These are phyloP conservation scores for Saccharomyces paradoxus DNA, from an alignment of 805 yeast species.

Conservation along the genomic window DNA sequence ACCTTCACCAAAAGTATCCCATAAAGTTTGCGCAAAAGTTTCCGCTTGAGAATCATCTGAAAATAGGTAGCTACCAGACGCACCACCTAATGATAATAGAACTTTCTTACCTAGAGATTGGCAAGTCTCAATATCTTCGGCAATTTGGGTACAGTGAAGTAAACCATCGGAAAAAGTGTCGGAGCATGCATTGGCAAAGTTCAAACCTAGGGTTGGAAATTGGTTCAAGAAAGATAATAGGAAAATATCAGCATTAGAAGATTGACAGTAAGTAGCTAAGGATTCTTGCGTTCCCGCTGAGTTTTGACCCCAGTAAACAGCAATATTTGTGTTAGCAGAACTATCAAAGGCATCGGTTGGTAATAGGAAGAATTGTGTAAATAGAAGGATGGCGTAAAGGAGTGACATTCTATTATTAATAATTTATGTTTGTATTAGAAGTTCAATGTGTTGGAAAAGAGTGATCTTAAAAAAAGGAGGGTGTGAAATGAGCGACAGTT, in stretches of 20 bases:
- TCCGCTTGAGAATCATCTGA: conserved; percentile 72
- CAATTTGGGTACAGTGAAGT: conserved; percentile 47
- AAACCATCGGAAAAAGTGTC: conserved; percentile 33
- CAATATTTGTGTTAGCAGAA: conserved; percentile 49
- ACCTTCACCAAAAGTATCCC: conserved; percentile 60
- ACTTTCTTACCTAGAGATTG: conserved; percentile 74
- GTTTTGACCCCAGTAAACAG: conserved; percentile 85
- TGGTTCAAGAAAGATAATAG: conserved; percentile 60
- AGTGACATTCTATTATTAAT: neutral
- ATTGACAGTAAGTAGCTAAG: conserved; percentile 51
- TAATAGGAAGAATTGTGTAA: neutral
- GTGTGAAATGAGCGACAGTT: neutral
- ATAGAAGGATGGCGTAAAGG: neutral
- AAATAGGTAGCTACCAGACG: conserved; percentile 76
- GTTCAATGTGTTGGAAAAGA: neutral
- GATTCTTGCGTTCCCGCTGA: conserved; percentile 52
- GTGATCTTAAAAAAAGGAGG: neutral
- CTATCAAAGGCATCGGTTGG: conserved; percentile 28
- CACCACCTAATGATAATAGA: conserved; percentile 68
- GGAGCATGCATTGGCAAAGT: conserved; percentile 51
- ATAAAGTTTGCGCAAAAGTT: conserved; percentile 48
- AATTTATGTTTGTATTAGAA: neutral
- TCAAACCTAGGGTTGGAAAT: conserved; percentile 47
- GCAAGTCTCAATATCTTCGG: conserved; percentile 62
- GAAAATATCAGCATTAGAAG: conserved; percentile 61